Percentiles rank a stretch among this genome's conserved stretches.
phyloP scores from a whole-genome alignment of 1,284 basidiomycete genomes.

The Ustilago trichophora region DNA sequence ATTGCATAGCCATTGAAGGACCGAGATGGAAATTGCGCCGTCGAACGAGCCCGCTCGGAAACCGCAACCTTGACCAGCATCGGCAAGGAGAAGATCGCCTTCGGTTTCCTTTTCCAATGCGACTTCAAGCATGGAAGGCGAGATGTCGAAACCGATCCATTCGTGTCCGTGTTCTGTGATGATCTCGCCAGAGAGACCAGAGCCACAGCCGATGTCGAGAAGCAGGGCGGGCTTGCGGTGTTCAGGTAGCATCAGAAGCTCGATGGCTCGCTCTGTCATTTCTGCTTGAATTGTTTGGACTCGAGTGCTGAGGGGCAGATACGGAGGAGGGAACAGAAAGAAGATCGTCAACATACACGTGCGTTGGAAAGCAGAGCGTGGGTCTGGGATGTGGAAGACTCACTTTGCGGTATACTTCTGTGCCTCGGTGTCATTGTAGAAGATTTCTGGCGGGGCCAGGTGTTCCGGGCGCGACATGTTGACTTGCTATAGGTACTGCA shows the following conservation, averaged over 20 bases:
- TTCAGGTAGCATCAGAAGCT: slow-evolving; percentile 82
- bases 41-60: slow-evolving; percentile 97
- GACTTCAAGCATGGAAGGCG: slow-evolving; percentile 82
- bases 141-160: slow-evolving; percentile 95
- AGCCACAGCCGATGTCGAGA: slow-evolving; percentile 96
- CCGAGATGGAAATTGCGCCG: slow-evolving; percentile 97
- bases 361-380: too few relatives aligned
- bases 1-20: slow-evolving; percentile 97
- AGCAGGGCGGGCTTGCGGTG: slow-evolving; percentile 70
- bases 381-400: too few relatives aligned
- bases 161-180: slow-evolving; percentile 91
- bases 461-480: slow-evolving; percentile 94
- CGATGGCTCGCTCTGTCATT: slow-evolving; percentile 95
- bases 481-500: too few relatives aligned
- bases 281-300: slow-evolving; percentile 96
- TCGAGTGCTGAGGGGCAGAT: slow-evolving; percentile 73
- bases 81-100: slow-evolving; percentile 66
- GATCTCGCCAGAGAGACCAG: slow-evolving; percentile 95
- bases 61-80: slow-evolving; percentile 70
- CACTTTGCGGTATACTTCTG: slow-evolving; percentile 97
- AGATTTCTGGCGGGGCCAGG: slow-evolving; percentile 94
- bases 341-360: too few relatives aligned
- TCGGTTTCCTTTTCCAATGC: slow-evolving; percentile 64
- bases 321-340: background rate
- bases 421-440: slow-evolving; percentile 94